Percentiles rank a stretch among this genome's conserved stretches.
These are phyloP conservation scores for Xylaria flabelliformis DNA, from an alignment of 495 filamentous ascomycete genomes.

Conservation along the genomic window DNA sequence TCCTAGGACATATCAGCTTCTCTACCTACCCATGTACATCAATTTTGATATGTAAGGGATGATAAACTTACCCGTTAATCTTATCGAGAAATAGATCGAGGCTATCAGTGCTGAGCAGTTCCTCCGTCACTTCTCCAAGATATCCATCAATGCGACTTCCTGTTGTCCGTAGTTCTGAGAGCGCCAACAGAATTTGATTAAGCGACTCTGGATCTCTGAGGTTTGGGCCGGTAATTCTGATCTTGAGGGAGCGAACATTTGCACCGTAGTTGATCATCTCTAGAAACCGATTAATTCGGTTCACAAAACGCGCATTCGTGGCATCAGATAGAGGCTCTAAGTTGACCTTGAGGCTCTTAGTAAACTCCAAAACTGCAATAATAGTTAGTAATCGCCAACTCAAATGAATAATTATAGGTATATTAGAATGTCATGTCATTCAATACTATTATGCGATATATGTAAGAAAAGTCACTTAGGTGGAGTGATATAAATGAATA, in stretches of 20 bases:
- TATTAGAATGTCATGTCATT: background rate
- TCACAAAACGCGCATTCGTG: constrained; percentile 7
- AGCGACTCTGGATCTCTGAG: constrained; percentile 4
- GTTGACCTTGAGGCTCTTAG: constrained; percentile 14
- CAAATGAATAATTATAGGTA: background rate
- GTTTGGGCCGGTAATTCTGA: background rate
- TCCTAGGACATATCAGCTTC: background rate
- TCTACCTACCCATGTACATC: background rate
- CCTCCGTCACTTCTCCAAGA: constrained; percentile 12
- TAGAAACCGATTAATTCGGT: constrained; percentile 13
- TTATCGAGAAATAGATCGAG: background rate
- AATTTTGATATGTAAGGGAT: background rate
- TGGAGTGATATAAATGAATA: background rate
- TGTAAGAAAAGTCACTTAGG: background rate
- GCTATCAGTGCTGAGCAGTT: background rate
- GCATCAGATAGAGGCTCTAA: constrained; percentile 10
- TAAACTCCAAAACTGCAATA: constrained; percentile 2
- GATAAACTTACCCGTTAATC: constrained; percentile 9
- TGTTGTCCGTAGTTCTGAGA: background rate
- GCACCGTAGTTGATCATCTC: constrained; percentile 9
- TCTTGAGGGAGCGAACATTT: constrained; percentile 18
- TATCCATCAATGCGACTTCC: constrained; percentile 1
- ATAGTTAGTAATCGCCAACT: background rate
- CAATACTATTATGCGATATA: background rate
- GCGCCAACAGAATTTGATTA: constrained; percentile 8